Percentiles rank a stretch among this genome's conserved stretches.
phyloP scores from a whole-genome alignment of 495 filamentous ascomycete genomes.

The Emericellopsis terricola region DNA sequence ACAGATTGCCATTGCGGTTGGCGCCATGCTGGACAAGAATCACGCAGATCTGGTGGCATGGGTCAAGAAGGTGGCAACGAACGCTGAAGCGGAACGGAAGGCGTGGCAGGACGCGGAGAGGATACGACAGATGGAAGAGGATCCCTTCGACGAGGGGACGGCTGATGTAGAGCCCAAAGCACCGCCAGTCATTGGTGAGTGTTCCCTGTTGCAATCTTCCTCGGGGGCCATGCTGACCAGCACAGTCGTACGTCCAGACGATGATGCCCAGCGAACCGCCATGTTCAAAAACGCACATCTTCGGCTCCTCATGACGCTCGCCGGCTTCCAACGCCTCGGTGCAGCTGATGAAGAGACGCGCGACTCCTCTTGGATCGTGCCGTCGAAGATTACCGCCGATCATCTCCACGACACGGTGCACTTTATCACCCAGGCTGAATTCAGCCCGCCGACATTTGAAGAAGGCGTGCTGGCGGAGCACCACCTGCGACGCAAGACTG shows the following conservation, averaged over 20 bases:
- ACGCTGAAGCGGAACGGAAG: conserved; percentile 54
- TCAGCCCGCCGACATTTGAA: conserved; percentile 52
- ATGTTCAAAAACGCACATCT: conserved; percentile 85
- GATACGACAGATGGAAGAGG: conserved; percentile 24
- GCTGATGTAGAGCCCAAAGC: conserved; percentile 17
- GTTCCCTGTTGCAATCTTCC: background rate
- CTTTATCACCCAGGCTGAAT: conserved; percentile 51
- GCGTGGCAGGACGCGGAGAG: conserved; percentile 59
- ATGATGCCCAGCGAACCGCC: conserved; percentile 47
- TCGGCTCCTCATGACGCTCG: conserved; percentile 63
- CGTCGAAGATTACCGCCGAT: conserved; percentile 40
- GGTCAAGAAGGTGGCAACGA: conserved; percentile 51
- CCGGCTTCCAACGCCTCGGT: conserved; percentile 53
- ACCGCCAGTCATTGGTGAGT: conserved; percentile 27
- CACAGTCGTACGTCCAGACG: conserved; percentile 43
- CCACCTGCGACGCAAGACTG: conserved; percentile 53
- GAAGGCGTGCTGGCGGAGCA: conserved; percentile 54
- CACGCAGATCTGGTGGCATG: conserved; percentile 60
- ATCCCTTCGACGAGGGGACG: conserved; percentile 18
- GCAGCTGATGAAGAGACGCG: conserved; percentile 43
- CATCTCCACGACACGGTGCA: conserved; percentile 40
- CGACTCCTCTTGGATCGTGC: conserved; percentile 65
- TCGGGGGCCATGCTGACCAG: background rate
- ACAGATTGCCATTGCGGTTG: conserved; percentile 62
- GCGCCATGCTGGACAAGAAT: conserved; percentile 58